Evolutionary conservation across 352 stramenopile genomes (phyloP).

Genomic region (Thalassiosira allenii): DNA sequence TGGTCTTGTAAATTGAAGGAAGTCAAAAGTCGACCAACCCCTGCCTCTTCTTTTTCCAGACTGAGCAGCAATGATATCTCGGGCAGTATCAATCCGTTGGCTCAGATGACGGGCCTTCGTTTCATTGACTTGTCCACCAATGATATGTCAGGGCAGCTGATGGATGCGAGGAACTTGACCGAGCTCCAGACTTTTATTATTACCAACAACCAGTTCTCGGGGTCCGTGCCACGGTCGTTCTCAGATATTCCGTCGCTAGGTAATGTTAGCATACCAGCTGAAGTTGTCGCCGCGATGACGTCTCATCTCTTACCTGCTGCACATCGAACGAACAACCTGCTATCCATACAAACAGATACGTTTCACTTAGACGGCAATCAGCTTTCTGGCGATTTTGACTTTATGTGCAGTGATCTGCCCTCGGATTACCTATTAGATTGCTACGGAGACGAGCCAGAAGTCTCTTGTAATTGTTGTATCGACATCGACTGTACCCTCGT

Average conservation of each 20-base stretch:
- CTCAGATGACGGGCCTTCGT: not conserved
- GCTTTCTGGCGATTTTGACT: conserved; percentile 16
- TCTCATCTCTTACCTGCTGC: not conserved
- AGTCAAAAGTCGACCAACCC: too few species aligned
- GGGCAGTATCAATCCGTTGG: conserved; percentile 7
- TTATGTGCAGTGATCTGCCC: conserved; percentile 16
- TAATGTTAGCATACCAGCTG: not conserved
- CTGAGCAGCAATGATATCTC: not conserved
- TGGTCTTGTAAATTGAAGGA: too few species aligned
- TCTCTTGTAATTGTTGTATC: conserved; percentile 30
- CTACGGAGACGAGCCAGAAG: conserved; percentile 11
- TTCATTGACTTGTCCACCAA: conserved; percentile 18
- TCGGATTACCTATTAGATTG: conserved; percentile 17
- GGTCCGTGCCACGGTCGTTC: conserved; percentile 5
- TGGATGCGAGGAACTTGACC: conserved; percentile 14
- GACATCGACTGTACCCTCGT: conserved; percentile 9
- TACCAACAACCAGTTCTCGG: conserved; percentile 3
- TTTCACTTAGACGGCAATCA: conserved; percentile 11
- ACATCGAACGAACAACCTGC: not conserved
- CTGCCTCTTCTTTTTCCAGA: not conserved
- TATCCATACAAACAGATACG: conserved; percentile 9
- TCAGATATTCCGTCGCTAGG: conserved; percentile 3
- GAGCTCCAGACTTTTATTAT: conserved; percentile 2
- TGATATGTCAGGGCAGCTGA: conserved; percentile 1
- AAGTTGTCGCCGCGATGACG: too few species aligned